phyloP scores from a whole-genome alignment of 192 early-diverging fungal species.

The Fimicolochytrium jonesii region DNA sequence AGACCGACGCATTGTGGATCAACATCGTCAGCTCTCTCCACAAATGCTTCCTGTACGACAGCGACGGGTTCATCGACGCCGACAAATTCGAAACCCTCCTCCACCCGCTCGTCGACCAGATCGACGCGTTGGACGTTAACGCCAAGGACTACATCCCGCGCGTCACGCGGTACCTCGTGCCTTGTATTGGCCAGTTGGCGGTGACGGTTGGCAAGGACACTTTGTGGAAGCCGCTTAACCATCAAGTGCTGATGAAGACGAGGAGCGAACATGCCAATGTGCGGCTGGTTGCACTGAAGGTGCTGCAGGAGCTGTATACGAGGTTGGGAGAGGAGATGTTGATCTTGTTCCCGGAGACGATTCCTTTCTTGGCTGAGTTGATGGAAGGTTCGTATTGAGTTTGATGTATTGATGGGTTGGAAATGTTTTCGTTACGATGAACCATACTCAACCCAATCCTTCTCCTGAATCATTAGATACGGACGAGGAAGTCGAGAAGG shows the following conservation, averaged over 20 bases:
- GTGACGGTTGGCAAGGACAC: constrained; percentile 71
- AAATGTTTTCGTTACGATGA: too few species aligned
- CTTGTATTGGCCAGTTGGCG: constrained; percentile 76
- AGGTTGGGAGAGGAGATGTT: constrained; percentile 92
- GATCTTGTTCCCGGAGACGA: constrained; percentile 86
- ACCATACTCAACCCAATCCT: too few species aligned
- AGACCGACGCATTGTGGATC: constrained; percentile 64
- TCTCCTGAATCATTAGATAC: constrained; percentile 49
- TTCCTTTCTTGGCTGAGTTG: constrained; percentile 90
- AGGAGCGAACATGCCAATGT: constrained; percentile 60
- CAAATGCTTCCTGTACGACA: constrained; percentile 43
- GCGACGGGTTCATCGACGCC: constrained; percentile 61
- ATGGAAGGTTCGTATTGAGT: constrained; percentile 64
- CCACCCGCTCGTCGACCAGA: constrained; percentile 70
- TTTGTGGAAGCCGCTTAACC: constrained; percentile 85
- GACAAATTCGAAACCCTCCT: constrained; percentile 74
- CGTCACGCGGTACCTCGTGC: constrained; percentile 50
- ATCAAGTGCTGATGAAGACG: constrained; percentile 71
- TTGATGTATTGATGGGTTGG: too few species aligned
- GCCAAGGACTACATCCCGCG: constrained; percentile 25
- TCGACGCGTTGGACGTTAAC: constrained; percentile 51
- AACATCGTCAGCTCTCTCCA: constrained; percentile 65
- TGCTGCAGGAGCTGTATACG: constrained; percentile 77
- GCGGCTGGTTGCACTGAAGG: constrained; percentile 65
- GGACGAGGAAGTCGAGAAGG: constrained; percentile 75